Evolutionary conservation across 179 eudicot species (phyloP).

Genomic region (Nepenthes alata): DNA sequence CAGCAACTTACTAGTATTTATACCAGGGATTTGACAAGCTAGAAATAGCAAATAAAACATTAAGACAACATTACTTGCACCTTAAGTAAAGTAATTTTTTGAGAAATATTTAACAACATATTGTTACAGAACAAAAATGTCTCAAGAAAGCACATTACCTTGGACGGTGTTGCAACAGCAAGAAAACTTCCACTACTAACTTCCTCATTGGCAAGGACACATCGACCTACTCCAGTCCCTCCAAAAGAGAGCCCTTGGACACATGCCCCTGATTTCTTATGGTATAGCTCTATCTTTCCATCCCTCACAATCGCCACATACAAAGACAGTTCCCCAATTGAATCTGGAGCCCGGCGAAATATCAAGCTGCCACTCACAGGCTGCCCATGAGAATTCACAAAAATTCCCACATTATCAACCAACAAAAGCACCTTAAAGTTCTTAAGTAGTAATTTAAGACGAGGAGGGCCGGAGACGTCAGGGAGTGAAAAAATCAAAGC

Average conservation of each 20-base stretch:
- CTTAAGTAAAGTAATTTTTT: too few relatives aligned
- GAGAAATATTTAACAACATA: too few relatives aligned
- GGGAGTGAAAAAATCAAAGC: conserved; percentile 63
- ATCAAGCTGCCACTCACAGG: conserved; percentile 97
- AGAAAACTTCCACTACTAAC: conserved; percentile 40
- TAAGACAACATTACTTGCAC: too few relatives aligned
- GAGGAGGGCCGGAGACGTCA: conserved; percentile 43
- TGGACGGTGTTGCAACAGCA: conserved; percentile 51
- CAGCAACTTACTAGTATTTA: too few relatives aligned
- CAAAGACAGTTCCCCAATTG: conserved; percentile 54
- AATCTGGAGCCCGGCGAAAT: conserved; percentile 55
- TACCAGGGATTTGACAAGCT: too few relatives aligned
- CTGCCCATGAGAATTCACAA: conserved; percentile 60
- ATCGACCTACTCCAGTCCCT: conserved; percentile 31
- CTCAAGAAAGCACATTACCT: conserved; percentile 28
- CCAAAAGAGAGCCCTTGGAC: conserved; percentile 50
- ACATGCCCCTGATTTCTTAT: conserved; percentile 54
- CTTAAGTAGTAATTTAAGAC: conserved; percentile 44
- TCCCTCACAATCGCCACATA: conserved; percentile 42
- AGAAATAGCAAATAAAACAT: too few relatives aligned
- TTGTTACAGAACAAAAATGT: neutral
- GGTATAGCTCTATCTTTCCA: conserved; percentile 69
- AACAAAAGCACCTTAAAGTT: conserved; percentile 55
- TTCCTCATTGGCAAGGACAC: conserved; percentile 51
- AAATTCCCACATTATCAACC: conserved; percentile 79